Base-by-base conservation (phyloP, 2,329 filamentous ascomycete species). In the Sphaerulina musiva region DNA sequence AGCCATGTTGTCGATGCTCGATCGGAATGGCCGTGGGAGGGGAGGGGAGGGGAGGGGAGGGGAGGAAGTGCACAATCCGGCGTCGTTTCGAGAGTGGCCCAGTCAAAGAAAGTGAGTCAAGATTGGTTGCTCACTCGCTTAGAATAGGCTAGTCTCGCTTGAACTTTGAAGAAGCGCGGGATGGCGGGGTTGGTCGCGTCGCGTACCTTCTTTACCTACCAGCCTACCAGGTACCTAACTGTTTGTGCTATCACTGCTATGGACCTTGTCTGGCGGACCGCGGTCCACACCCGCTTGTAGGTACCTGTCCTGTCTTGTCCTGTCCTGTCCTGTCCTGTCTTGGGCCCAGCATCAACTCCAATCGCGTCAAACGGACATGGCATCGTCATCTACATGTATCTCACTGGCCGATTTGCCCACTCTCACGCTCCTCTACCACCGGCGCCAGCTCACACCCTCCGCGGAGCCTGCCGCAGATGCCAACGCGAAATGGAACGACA, bases 341-440 rank as follows among this genome's bases (percentile, higher is more conserved):
- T 17, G 14, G 14, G 14, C 14, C 14, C 14, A 17, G 14, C 14
- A 17, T 17, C 14, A 17, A 17, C 14, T 17, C 14, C 14, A 17
- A 17, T 17, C 14, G 14, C 14, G 14, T 44, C 41, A 44, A 4
- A 26, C 26, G 41, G 14, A 7, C 8, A 17, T 39, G 36, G 36
- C 10, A 26, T 26, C 26, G 26, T 26, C 26, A 26, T 56, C 68
- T 17, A 17, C 14, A 17, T 17, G 14, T 53, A 73, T 74, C 48
- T 56, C 74, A 5, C 71, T 80, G 48, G 64, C 74, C 59, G 76
- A 84, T 29, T 84, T 89, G 47, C 83, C 82, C 4, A 82, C 80
- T 34, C 72, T 89, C 57, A 75, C 77, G 38, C 71, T 80, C 42
- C 81, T 92, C 57, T 93, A 92, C 75, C 78, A 79, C 62, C 69